These are phyloP conservation scores for Pseudevernia furfuracea DNA, from an alignment of 495 filamentous ascomycete species.

Conservation along the genomic window DNA sequence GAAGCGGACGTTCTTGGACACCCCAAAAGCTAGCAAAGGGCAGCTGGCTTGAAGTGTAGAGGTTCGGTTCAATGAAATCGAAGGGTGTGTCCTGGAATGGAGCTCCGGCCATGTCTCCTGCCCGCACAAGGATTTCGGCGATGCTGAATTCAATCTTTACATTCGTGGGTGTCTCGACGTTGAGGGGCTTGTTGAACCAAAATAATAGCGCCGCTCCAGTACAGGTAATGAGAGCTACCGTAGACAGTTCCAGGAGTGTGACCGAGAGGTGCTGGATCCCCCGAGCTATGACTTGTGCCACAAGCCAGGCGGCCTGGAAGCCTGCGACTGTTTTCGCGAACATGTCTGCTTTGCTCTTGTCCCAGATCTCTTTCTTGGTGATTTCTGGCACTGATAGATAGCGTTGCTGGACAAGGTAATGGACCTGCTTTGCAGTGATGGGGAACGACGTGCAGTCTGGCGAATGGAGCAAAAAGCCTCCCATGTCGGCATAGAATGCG, in stretches of 20 bases:
- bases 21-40: slow-evolving; percentile 8
- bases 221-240: slow-evolving; percentile 28
- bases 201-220: slow-evolving; percentile 25
- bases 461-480: slow-evolving; percentile 30
- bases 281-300: slow-evolving; percentile 28
- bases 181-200: slow-evolving; percentile 30
- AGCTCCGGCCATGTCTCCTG: slow-evolving; percentile 1
- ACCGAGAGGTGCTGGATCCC: slow-evolving; percentile 24
- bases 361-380: slow-evolving; percentile 28
- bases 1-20: slow-evolving; percentile 22
- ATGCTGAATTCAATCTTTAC: slow-evolving; percentile 9
- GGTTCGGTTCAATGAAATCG: slow-evolving; percentile 29
- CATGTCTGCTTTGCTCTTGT: slow-evolving; percentile 30
- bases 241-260: slow-evolving; percentile 32
- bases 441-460: slow-evolving; percentile 28
- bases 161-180: slow-evolving; percentile 22
- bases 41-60: slow-evolving; percentile 19
- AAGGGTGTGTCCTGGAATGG: slow-evolving; percentile 27
- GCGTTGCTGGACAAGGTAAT: slow-evolving; percentile 28
- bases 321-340: slow-evolving; percentile 28
- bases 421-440: slow-evolving; percentile 31
- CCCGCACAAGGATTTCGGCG: not conserved
- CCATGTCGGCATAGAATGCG: slow-evolving; percentile 37
- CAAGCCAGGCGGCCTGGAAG: slow-evolving; percentile 30
- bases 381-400: slow-evolving; percentile 21